phyloP scores from a whole-genome alignment of 176 grass and related monocot species.

The Elaeis guineensis region DNA sequence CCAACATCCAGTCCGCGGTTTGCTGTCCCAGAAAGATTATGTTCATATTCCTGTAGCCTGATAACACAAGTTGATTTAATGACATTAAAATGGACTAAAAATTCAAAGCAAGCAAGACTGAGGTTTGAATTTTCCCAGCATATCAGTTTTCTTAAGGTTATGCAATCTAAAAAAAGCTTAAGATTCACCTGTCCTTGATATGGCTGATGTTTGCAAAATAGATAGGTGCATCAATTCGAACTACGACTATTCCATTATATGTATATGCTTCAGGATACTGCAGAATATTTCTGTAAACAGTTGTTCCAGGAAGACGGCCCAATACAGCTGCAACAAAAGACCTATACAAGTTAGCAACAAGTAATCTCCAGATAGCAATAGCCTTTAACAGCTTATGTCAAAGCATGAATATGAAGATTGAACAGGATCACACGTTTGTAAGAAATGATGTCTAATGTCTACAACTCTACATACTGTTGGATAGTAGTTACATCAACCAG shows the following conservation, averaged over 20 bases:
- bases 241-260: slow-evolving; percentile 80
- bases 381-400: too few species aligned
- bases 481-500: too few species aligned
- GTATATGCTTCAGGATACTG: slow-evolving; percentile 93
- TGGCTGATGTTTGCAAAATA: slow-evolving; percentile 97
- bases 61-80: slow-evolving; percentile 9
- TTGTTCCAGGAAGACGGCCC: slow-evolving; percentile 88
- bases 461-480: too few species aligned
- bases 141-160: background rate
- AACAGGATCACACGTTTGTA: too few species aligned
- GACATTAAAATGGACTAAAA: background rate
- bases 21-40: slow-evolving; percentile 44
- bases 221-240: slow-evolving; percentile 87
- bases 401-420: too few species aligned
- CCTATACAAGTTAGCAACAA: slow-evolving; percentile 2
- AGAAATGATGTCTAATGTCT: too few species aligned
- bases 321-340: slow-evolving; percentile 49
- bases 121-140: background rate
- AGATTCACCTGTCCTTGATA: slow-evolving; percentile 79
- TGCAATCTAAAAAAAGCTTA: slow-evolving; percentile 10
- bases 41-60: slow-evolving; percentile 87
- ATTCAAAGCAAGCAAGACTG: background rate
- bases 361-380: background rate
- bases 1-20: slow-evolving; percentile 62
- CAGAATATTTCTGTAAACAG: slow-evolving; percentile 74